These are phyloP conservation scores for Abelmoschus esculentus DNA, from an alignment of 345 rosid genomes.

Conservation along the genomic window DNA sequence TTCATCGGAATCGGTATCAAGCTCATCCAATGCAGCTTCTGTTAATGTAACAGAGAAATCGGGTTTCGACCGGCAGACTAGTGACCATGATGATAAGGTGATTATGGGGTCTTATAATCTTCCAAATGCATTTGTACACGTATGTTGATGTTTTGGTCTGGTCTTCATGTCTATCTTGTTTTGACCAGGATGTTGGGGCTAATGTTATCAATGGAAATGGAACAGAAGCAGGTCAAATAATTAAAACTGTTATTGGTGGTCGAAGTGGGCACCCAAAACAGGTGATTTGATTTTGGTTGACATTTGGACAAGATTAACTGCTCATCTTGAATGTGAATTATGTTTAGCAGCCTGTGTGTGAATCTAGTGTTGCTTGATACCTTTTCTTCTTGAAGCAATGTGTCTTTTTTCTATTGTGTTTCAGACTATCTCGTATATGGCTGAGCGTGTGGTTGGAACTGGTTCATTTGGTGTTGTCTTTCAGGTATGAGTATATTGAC, in stretches of 20 bases:
- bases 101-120: not conserved
- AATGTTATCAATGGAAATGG: slow-evolving; percentile 65
- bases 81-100: slow-evolving; percentile 54
- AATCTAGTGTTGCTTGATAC: not conserved
- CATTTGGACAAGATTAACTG: not conserved
- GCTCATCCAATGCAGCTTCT: slow-evolving; percentile 38
- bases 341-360: not conserved
- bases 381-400: slow-evolving; percentile 14
- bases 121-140: not conserved
- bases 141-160: not conserved
- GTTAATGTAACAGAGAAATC: slow-evolving; percentile 27
- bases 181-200: slow-evolving; percentile 54
- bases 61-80: slow-evolving; percentile 39
- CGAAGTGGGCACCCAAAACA: slow-evolving; percentile 88
- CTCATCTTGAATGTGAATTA: not conserved
- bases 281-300: slow-evolving; percentile 33
- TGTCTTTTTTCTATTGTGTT: slow-evolving; percentile 9
- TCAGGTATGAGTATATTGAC: slow-evolving; percentile 41
- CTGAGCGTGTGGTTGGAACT: slow-evolving; percentile 79
- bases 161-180: not conserved
- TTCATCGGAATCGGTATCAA: slow-evolving; percentile 44
- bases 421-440: slow-evolving; percentile 71
- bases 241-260: slow-evolving; percentile 75
- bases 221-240: slow-evolving; percentile 80
- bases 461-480: slow-evolving; percentile 94